phyloP scores from a whole-genome alignment of 352 stramenopile genomes.

The Thraustotheca clavata region DNA sequence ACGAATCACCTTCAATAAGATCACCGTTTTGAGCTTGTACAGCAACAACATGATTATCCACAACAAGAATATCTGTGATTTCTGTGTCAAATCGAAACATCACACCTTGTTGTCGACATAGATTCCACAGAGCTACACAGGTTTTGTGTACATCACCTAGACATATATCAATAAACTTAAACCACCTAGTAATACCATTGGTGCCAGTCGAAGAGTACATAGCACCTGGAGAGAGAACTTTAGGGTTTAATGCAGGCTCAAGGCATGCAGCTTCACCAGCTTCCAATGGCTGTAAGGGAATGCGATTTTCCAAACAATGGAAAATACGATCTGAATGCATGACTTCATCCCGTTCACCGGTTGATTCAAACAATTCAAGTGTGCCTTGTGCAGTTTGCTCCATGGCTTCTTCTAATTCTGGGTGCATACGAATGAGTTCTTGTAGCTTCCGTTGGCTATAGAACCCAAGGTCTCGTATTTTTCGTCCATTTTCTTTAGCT shows the following conservation, averaged over 20 bases:
- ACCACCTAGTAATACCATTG: constrained; percentile 30
- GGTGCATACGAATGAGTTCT: constrained; percentile 62
- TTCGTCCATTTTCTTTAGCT: constrained; percentile 68
- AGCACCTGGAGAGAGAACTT: constrained; percentile 53
- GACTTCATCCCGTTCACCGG: constrained; percentile 50
- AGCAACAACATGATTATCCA: constrained; percentile 67
- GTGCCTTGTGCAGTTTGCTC: constrained; percentile 78
- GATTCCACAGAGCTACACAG: constrained; percentile 67
- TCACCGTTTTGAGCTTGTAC: constrained; percentile 70
- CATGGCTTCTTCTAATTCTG: constrained; percentile 79
- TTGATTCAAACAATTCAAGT: constrained; percentile 63
- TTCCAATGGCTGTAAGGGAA: constrained; percentile 65
- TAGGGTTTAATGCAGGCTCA: constrained; percentile 46
- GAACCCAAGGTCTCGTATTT: constrained; percentile 74
- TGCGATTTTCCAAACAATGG: constrained; percentile 64
- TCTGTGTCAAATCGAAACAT: constrained; percentile 87
- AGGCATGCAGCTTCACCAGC: constrained; percentile 46
- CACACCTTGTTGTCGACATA: constrained; percentile 73
- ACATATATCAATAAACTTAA: neutral
- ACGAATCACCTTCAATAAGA: constrained; percentile 81
- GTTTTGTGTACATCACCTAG: constrained; percentile 76
- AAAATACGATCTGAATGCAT: constrained; percentile 59
- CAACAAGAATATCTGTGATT: constrained; percentile 65
- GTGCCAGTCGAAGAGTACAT: constrained; percentile 75
- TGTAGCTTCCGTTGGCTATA: constrained; percentile 82